phyloP scores from a whole-genome alignment of 2,329 filamentous ascomycete genomes.

The Calonectria leucothoes region DNA sequence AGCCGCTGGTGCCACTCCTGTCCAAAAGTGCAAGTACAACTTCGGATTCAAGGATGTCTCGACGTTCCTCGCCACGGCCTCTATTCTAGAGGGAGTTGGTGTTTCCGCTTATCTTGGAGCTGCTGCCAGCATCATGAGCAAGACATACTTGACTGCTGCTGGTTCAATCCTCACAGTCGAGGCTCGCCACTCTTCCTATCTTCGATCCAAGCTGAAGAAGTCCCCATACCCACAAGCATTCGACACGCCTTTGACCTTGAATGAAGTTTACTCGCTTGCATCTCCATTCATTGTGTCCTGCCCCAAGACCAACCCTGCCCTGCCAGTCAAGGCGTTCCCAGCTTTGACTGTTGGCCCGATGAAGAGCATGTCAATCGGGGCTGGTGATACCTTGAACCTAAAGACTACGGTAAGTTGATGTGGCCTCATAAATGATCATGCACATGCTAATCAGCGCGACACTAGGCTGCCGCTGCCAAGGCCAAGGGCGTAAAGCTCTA shows the following conservation, averaged over 20 bases:
- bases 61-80: conserved; percentile 69
- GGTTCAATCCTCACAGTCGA: conserved; percentile 74
- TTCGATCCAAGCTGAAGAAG: conserved; percentile 62
- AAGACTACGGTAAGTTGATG: conserved; percentile 35
- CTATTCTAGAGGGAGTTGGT: conserved; percentile 73
- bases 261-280: conserved; percentile 74
- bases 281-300: conserved; percentile 70
- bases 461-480: conserved; percentile 36
- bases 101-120: conserved; percentile 74
- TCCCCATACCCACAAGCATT: conserved; percentile 69
- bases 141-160: conserved; percentile 68
- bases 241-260: conserved; percentile 67
- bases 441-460: background rate
- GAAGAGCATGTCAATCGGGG: conserved; percentile 36
- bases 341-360: conserved; percentile 50
- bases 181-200: conserved; percentile 71
- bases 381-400: conserved; percentile 41
- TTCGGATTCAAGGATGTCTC: conserved; percentile 70
- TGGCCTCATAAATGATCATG: background rate
- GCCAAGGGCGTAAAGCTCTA: conserved; percentile 24
- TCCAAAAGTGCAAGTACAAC: conserved; percentile 65
- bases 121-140: conserved; percentile 68
- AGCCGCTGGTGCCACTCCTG: conserved; percentile 58
- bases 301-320: conserved; percentile 62
- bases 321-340: conserved; percentile 73